Conservation (phyloP, 1,139 yeast species). For the Entelexis paramagnoliae region DNA sequence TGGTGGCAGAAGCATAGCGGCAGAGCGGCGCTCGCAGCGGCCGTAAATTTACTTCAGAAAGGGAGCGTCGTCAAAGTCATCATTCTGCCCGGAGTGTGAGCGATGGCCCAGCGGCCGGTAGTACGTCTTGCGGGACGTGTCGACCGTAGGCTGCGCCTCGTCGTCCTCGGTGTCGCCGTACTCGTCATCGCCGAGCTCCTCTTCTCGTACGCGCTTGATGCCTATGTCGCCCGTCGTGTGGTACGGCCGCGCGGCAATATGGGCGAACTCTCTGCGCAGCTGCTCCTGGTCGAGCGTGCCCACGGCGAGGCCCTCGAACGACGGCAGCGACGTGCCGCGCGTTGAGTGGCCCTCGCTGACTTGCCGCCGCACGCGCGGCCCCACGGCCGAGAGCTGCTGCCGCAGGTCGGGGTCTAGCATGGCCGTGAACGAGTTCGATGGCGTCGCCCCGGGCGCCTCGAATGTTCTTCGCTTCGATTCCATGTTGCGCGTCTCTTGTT, state of each 20-base stretch:
- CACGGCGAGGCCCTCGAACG: constrained; percentile 15
- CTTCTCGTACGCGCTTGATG: constrained; percentile 5
- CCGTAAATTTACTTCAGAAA: constrained; percentile 12
- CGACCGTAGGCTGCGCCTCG: constrained; percentile 12
- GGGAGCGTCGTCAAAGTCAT: constrained; percentile 24
- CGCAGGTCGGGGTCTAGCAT: constrained; percentile 15
- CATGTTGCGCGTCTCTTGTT: constrained; percentile 21
- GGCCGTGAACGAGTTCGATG: constrained; percentile 10
- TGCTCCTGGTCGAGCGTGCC: constrained; percentile 19
- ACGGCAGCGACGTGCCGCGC: constrained; percentile 15
- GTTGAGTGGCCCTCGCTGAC: constrained; percentile 25
- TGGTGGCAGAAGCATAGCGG: no score
- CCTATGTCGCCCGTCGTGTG: constrained; percentile 11
- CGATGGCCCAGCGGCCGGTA: constrained; percentile 16
- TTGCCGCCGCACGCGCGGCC: constrained; percentile 22
- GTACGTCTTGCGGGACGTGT: constrained; percentile 2
- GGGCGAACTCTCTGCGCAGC: constrained; percentile 4
- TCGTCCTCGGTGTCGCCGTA: constrained; percentile 24
- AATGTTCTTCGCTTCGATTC: constrained; percentile 8
- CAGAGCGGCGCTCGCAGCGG: no score
- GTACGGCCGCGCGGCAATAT: constrained; percentile 10
- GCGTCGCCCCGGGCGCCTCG: neutral
- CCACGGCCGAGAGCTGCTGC: constrained; percentile 17
- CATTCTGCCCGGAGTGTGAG: constrained; percentile 14
- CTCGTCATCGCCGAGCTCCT: constrained; percentile 20